Evolutionary conservation across 305 asterid species (phyloP), one percentile per base, ranked within the genome.

Genomic region (Fraxinus dipetala): DNA sequence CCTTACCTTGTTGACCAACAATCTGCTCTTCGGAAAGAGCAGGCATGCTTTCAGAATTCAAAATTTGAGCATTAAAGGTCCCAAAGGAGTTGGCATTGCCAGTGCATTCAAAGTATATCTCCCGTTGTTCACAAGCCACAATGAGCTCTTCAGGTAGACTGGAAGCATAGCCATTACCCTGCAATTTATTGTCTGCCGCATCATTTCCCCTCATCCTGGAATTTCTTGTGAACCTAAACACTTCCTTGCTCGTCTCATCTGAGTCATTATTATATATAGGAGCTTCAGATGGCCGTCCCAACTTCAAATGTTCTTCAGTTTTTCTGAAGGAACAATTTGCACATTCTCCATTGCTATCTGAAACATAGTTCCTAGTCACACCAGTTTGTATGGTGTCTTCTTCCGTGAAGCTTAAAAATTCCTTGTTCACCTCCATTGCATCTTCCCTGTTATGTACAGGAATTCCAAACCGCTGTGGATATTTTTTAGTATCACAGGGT

Each of bases 81-180:
- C 43, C 80, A 74, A 69, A 72, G 30, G 70, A 63, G 72, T 69
- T 82, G 78, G 79, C 78, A 67, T 87, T 65, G 43, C 78, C 48
- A 51, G 56, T 51, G 83, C 79, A 56, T 65, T 35, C 80, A 85
- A 78, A 32, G 26, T 79, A 85, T 78, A 30, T 74, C 72, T 86
- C 82, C 78, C 79, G 80, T 80, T 82, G 77, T 88, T 78, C 72
- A 85, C 59, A 84, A 38, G 65, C 82, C 75, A 78, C 54, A 59
- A 75, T 82, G 79, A 79, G 74, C 81, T 82, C 88, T 78, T 82
- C 88, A 43, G 81, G 74, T 85, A 65, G 82, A 78, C 85, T 78
- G 75, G 83, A 76, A 72, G 36, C 87, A 83, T 72, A 32, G 35
- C 22, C 85, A 82, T 75, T 74, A 59, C 75, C 79, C 87, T 81